Evolutionary conservation across 768 basidiomycete genomes (phyloP), one percentile per base, ranked within the genome.

Genomic region (Punctularia strigosozonata): DNA sequence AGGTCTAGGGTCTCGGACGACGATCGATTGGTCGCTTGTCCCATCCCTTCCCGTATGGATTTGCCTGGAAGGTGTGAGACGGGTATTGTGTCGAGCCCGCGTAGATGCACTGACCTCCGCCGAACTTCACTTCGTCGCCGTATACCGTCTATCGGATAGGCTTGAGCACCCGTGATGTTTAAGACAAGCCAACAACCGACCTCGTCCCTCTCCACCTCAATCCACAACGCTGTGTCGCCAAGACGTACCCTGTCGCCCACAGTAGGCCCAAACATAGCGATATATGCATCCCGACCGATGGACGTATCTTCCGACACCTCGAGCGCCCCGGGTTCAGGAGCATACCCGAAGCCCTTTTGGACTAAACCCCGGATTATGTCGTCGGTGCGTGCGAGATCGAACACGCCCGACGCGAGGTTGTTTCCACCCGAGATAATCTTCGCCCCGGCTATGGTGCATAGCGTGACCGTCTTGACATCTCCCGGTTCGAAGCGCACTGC

Each of bases 41-140:
- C 95, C 85, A 95, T 94, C 4, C 95, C 95, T 51, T 98, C 95
- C 18, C 94, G 80, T 37, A 98, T 85, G 1, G 81, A 74, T 61
- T 98, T 97, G 14, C 91, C 87, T 88, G 45, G 5, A 12, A 7
- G n/a, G 17, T 23, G 8, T 36, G 34, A 31, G 18, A 37, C 32
- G 28, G 33, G 13, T 15, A 6, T 17, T 31, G 31, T 25, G 31
- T 12, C 14, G 1, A 4, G 38, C 28, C n/a, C 2, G 17, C 19
- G 17, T 5, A 8, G 0, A 32, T 12, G 34, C 30, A 43, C 61
- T 45, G 50, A 78, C 89, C 94, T 51, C 91, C 94, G 6, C 95
- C 95, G 50, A 99, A 99, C 61, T 97, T 98, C 62, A 87, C 83
- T 60, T 98, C 94, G 42, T 98, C 94, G 2, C 94, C 95, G 53